Evolutionary conservation across 73 alveolate species (phyloP).

Genomic region (Paramecium pentaurelia): DNA sequence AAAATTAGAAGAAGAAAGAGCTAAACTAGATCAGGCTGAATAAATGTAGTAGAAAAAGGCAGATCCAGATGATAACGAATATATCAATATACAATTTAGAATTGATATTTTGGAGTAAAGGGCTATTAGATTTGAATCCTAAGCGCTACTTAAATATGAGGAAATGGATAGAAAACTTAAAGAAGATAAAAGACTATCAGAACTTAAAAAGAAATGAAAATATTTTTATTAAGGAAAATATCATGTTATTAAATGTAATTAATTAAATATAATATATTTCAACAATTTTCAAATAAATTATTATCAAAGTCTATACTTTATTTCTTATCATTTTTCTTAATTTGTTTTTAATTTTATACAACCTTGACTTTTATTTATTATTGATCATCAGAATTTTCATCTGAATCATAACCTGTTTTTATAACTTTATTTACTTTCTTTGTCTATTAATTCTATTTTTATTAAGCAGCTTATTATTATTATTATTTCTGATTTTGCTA

Average conservation of each 20-base stretch:
- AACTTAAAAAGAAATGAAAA: constrained; percentile 32
- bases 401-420: not conserved
- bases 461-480: not conserved
- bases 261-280: not conserved
- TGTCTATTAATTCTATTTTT: not conserved
- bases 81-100: constrained; percentile 35
- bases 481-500: not conserved
- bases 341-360: not conserved
- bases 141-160: constrained; percentile 53
- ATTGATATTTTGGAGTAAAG: constrained; percentile 58
- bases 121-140: constrained; percentile 61
- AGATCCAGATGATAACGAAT: constrained; percentile 54
- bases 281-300: not conserved
- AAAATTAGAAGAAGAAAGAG: constrained; percentile 79
- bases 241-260: too few relatives aligned
- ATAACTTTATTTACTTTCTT: not conserved
- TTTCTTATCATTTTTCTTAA: not conserved
- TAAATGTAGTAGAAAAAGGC: constrained; percentile 9
- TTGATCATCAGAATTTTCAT: not conserved
- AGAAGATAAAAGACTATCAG: constrained; percentile 42
- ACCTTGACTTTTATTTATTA: not conserved
- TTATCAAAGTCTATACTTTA: not conserved
- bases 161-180: constrained; percentile 60
- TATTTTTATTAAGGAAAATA: not conserved
- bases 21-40: constrained; percentile 68